Evolutionary conservation across 208 protist species (phyloP).

Genomic region (Histomonas meleagridis): DNA sequence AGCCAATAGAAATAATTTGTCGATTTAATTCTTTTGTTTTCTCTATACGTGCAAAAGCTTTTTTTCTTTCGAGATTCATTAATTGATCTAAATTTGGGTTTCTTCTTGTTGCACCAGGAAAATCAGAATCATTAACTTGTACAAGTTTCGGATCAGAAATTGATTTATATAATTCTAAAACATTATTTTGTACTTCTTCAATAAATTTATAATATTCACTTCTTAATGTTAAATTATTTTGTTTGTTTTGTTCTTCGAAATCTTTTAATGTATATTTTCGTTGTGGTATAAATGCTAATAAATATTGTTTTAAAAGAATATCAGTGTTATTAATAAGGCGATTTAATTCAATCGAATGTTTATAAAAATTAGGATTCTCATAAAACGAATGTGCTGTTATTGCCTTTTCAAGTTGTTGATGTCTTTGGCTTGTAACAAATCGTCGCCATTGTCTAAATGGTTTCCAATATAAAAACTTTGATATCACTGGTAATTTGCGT

Average conservation of each 20-base stretch:
- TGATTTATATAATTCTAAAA: not conserved
- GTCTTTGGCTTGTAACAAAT: not conserved
- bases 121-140: conserved; percentile 4
- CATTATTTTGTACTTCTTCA: not conserved
- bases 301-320: not conserved
- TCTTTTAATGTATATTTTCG: not conserved
- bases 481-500: not conserved
- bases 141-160: not conserved
- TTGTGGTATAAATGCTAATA: not conserved
- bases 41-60: not conserved
- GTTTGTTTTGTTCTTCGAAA: not conserved
- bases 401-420: not conserved
- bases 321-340: too few relatives aligned
- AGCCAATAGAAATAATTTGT: not conserved
- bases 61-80: not conserved
- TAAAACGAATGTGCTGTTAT: not conserved
- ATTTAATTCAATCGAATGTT: not conserved
- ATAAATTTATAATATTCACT: not conserved
- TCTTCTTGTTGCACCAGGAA: not conserved
- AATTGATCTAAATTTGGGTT: conserved; percentile 12
- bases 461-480: conserved; percentile 7
- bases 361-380: not conserved
- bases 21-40: not conserved
- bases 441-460: not conserved
- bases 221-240: not conserved